Conservation (phyloP, 164 flowering plant genomes). For the Macadamia integrifolia region DNA sequence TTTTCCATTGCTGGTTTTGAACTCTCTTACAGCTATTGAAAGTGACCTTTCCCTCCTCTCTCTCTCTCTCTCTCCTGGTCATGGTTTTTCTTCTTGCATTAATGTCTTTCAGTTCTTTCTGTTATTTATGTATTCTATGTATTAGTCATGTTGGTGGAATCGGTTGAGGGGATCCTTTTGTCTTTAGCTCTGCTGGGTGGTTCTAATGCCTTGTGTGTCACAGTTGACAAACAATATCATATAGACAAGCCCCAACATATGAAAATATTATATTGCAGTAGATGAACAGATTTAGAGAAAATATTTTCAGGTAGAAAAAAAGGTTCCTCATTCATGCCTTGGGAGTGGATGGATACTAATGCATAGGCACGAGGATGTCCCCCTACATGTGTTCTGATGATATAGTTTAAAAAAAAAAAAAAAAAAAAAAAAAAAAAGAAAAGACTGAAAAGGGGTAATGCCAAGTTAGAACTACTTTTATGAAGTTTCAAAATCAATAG, state of each 20-base stretch:
- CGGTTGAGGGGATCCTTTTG: conserved; percentile 23
- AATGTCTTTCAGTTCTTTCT: background rate
- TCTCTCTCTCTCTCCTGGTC: background rate
- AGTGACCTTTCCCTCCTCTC: conserved; percentile 17
- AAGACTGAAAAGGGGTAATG: too few species aligned
- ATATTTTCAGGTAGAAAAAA: too few species aligned
- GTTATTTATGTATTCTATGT: conserved; percentile 10
- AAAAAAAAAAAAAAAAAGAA: too few species aligned
- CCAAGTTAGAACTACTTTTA: too few species aligned
- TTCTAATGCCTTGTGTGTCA: conserved; percentile 22
- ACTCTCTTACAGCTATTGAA: conserved; percentile 33
- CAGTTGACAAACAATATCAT: conserved; percentile 26
- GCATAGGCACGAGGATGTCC: too few species aligned
- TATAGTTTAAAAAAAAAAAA: too few species aligned
- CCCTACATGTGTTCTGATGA: too few species aligned
- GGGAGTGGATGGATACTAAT: too few species aligned
- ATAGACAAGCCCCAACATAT: conserved; percentile 20
- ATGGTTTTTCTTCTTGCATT: background rate
- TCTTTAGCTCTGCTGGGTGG: conserved; percentile 28
- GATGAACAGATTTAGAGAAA: too few species aligned
- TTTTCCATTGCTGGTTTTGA: conserved; percentile 25
- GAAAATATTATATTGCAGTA: background rate
- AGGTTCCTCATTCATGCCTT: too few species aligned
- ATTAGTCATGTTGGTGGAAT: conserved; percentile 34
- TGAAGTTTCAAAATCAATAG: too few species aligned